These are phyloP conservation scores for Ophiosphaerella narmari DNA, from an alignment of 2,329 filamentous ascomycete species.

Conservation along the genomic window DNA sequence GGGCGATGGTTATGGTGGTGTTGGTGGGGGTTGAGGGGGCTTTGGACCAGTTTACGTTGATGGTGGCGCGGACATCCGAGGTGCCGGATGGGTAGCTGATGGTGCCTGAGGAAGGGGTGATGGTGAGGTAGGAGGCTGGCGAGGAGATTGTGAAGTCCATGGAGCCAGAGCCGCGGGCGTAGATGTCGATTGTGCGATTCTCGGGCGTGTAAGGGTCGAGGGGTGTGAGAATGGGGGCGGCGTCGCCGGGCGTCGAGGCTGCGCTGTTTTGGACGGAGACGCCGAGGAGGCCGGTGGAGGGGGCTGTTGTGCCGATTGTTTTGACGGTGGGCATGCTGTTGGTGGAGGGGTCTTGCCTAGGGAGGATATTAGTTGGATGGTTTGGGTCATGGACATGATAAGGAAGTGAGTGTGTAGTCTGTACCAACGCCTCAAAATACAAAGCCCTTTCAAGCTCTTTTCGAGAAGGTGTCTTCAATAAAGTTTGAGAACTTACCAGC, in stretches of 20 bases:
- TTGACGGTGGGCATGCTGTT: conserved; percentile 66
- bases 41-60: conserved; percentile 29
- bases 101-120: conserved; percentile 24
- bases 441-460: too few species aligned
- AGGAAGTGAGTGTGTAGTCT: too few species aligned
- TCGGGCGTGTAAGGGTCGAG: conserved; percentile 34
- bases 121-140: conserved; percentile 19
- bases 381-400: too few species aligned
- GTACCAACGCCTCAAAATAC: too few species aligned
- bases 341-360: conserved; percentile 66
- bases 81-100: conserved; percentile 29
- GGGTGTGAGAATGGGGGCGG: conserved; percentile 14
- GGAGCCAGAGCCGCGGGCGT: conserved; percentile 25
- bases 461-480: too few species aligned
- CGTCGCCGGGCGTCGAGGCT: conserved; percentile 66
- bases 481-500: conserved; percentile 32
- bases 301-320: conserved; percentile 58
- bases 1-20: conserved; percentile 23
- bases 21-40: conserved; percentile 19
- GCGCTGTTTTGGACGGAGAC: conserved; percentile 66
- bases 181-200: conserved; percentile 35
- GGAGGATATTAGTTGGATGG: too few species aligned
- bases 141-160: conserved; percentile 25
- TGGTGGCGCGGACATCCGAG: conserved; percentile 25
- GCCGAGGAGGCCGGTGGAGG: conserved; percentile 38